A percentile compares a stretch with the other conserved stretches of the same genome.
Evolutionary conservation across 2,329 filamentous ascomycete species (phyloP).

Genomic region (Fusarium drepaniforme): DNA sequence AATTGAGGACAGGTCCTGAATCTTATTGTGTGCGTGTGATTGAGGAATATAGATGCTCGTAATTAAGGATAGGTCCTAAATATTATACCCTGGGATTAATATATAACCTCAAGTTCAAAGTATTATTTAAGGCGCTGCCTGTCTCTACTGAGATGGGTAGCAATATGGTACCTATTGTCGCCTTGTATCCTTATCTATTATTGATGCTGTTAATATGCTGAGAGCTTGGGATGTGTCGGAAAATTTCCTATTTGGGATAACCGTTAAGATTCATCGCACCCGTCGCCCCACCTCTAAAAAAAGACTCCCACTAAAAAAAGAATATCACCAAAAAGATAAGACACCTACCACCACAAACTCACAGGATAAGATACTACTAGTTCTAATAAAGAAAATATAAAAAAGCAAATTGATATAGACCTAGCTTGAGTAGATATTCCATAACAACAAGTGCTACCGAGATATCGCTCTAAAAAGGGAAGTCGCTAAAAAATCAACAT

Average conservation of each 20-base stretch:
- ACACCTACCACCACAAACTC: neutral
- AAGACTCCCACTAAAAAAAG: neutral
- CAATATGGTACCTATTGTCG: neutral
- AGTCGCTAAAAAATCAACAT: too few relatives aligned
- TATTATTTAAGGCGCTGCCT: too few relatives aligned
- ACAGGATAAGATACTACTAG: too few relatives aligned
- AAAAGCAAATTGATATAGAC: too few relatives aligned
- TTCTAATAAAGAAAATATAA: too few relatives aligned
- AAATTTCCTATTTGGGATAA: neutral
- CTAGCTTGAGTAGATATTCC: too few relatives aligned
- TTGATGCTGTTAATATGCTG: neutral
- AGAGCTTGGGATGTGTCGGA: too few relatives aligned
- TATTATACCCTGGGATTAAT: neutral
- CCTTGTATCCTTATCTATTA: neutral
- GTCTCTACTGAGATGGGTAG: neutral
- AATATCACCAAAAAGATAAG: neutral
- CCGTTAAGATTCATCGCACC: neutral
- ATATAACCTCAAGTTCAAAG: too few relatives aligned
- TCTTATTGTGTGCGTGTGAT: neutral
- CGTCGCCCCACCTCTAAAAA: neutral
- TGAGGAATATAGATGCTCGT: neutral
- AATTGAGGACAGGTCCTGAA: conserved; percentile 22
- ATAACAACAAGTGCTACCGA: too few relatives aligned
- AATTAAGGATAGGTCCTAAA: conserved; percentile 18
- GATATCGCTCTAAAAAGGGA: too few relatives aligned